phyloP scores from a whole-genome alignment of 257 asterid genomes.

The Gentiana macrophylla region DNA sequence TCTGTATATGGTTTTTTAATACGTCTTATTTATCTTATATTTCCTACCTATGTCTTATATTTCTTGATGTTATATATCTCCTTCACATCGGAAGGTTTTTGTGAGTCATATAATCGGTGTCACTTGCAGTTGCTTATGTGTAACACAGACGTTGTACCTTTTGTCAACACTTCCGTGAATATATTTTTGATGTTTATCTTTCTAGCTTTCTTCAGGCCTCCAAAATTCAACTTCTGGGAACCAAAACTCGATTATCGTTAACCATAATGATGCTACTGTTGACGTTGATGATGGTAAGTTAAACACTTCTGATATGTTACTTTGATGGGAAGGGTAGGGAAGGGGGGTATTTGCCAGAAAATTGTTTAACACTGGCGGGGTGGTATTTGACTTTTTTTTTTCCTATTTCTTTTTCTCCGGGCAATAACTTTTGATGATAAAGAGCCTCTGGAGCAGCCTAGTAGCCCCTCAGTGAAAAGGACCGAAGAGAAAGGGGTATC shows the following conservation, averaged over 20 bases:
- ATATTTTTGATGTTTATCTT: background rate
- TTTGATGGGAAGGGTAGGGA: too few species aligned
- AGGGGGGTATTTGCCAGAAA: too few species aligned
- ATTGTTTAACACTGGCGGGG: too few species aligned
- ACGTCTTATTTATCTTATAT: too few species aligned
- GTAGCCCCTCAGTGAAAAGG: conserved; percentile 91
- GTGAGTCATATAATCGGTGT: too few species aligned
- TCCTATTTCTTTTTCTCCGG: background rate
- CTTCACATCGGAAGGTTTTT: too few species aligned
- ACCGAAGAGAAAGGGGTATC: conserved; percentile 66
- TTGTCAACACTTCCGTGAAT: too few species aligned
- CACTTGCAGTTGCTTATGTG: too few species aligned
- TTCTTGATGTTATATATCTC: too few species aligned
- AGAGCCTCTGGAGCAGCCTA: conserved; percentile 82
- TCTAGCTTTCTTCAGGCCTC: conserved; percentile 15
- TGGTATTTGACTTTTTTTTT: too few species aligned
- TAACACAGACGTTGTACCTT: too few species aligned
- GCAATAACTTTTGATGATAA: conserved; percentile 14
- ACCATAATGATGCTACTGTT: conserved; percentile 14
- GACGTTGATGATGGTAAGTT: conserved; percentile 24
- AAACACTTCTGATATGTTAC: background rate
- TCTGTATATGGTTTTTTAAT: background rate
- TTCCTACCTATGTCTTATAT: too few species aligned
- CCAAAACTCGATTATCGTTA: conserved; percentile 14
- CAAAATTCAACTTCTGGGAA: conserved; percentile 21